Percentiles rank a stretch among this genome's conserved stretches.
These are phyloP conservation scores for Lagenidium giganteum DNA, from an alignment of 352 stramenopile genomes.

Conservation along the genomic window DNA sequence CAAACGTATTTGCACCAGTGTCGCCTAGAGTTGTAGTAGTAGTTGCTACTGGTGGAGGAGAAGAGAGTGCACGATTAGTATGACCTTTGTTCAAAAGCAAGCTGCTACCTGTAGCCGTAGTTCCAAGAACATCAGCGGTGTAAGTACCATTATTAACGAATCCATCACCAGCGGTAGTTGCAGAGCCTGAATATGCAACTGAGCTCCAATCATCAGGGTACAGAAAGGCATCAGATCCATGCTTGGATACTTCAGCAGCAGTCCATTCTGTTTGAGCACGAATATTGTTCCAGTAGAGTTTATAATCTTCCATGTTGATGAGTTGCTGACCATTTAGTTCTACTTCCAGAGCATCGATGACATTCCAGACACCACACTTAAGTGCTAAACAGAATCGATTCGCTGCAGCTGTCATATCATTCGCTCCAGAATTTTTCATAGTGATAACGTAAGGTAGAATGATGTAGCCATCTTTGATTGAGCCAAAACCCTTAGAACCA, in stretches of 20 bases:
- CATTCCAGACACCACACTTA: conserved; percentile 24
- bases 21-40: too few species aligned
- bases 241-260: conserved; percentile 17
- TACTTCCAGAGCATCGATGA: conserved; percentile 18
- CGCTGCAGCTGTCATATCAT: conserved; percentile 1
- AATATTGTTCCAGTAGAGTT: conserved; percentile 21
- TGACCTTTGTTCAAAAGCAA: too few species aligned
- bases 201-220: conserved; percentile 16
- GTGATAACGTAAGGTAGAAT: conserved; percentile 7
- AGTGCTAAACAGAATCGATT: conserved; percentile 18
- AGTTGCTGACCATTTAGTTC: conserved; percentile 23
- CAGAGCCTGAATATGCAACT: background rate
- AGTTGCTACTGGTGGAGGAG: too few species aligned
- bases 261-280: conserved; percentile 18
- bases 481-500: conserved; percentile 5
- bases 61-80: too few species aligned
- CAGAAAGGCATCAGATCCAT: conserved; percentile 23
- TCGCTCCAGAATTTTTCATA: conserved; percentile 1
- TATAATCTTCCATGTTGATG: conserved; percentile 15
- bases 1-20: too few species aligned
- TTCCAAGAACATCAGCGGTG: background rate
- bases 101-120: background rate
- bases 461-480: conserved; percentile 12
- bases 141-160: conserved; percentile 13
- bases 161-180: conserved; percentile 10